Evolutionary conservation across 805 yeast genomes (phyloP).

Genomic region (Myxozyma nipponensis): DNA sequence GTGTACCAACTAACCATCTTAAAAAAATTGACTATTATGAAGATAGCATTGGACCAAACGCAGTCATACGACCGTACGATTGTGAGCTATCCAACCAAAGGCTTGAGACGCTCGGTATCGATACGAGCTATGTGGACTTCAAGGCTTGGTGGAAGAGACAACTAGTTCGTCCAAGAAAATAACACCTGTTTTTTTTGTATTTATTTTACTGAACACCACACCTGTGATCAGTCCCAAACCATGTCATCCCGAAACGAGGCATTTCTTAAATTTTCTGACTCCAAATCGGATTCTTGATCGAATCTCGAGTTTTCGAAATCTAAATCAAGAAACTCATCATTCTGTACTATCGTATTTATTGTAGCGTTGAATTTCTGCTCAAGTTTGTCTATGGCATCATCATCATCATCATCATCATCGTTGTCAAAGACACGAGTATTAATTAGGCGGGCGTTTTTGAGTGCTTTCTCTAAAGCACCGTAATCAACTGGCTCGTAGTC

Average conservation of each 20-base stretch:
- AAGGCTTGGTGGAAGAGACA: slow-evolving; percentile 21
- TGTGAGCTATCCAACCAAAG: slow-evolving; percentile 16
- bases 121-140: slow-evolving; percentile 17
- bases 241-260: neutral
- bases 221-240: neutral
- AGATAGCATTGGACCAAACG: neutral
- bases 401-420: neutral
- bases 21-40: slow-evolving; percentile 3
- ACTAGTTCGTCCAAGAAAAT: slow-evolving; percentile 17
- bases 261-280: neutral
- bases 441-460: too few relatives aligned
- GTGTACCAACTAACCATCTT: slow-evolving; percentile 16
- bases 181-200: too few relatives aligned
- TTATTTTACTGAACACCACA: neutral
- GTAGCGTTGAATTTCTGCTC: too few relatives aligned
- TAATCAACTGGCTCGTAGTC: slow-evolving; percentile 23
- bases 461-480: slow-evolving; percentile 1
- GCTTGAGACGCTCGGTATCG: slow-evolving; percentile 17
- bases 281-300: neutral
- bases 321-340: neutral
- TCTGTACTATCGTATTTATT: neutral
- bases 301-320: neutral
- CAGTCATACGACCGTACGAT: slow-evolving; percentile 15
- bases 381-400: too few relatives aligned
- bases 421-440: too few relatives aligned